A percentile compares a stretch with the other conserved stretches of the same genome.
These are phyloP conservation scores for Chrysoporthe cubensis DNA, from an alignment of 2,329 filamentous ascomycete genomes.

Conservation along the genomic window DNA sequence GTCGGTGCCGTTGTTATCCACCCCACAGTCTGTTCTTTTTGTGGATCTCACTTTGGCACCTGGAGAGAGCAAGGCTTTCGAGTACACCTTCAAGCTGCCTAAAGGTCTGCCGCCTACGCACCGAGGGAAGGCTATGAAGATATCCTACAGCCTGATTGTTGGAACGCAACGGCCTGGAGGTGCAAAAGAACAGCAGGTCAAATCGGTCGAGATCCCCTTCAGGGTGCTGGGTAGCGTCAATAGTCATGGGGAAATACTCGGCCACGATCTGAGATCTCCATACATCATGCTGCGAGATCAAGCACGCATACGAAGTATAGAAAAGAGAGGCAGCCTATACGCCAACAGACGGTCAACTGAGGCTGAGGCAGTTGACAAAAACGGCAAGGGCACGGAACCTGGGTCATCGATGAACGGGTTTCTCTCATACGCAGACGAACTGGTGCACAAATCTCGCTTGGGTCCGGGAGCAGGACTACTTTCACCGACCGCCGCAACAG, in stretches of 20 bases:
- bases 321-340: slow-evolving; percentile 37
- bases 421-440: slow-evolving; percentile 74
- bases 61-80: slow-evolving; percentile 85
- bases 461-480: slow-evolving; percentile 64
- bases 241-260: slow-evolving; percentile 81
- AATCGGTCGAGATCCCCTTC: slow-evolving; percentile 91
- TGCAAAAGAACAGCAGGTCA: slow-evolving; percentile 78
- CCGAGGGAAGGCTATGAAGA: slow-evolving; percentile 91
- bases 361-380: slow-evolving; percentile 28
- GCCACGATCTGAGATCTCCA: slow-evolving; percentile 92
- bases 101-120: slow-evolving; percentile 89
- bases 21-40: slow-evolving; percentile 93
- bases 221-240: slow-evolving; percentile 93
- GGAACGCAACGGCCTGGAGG: slow-evolving; percentile 87
- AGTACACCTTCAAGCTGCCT: slow-evolving; percentile 84
- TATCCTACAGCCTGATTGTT: slow-evolving; percentile 86
- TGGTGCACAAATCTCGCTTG: slow-evolving; percentile 64
- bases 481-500: slow-evolving; percentile 68
- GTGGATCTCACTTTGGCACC: slow-evolving; percentile 87
- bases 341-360: slow-evolving; percentile 24
- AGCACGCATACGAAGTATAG: slow-evolving; percentile 66
- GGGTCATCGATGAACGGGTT: slow-evolving; percentile 66
- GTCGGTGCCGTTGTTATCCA: slow-evolving; percentile 88
- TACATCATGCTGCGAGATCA: slow-evolving; percentile 88
- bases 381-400: slow-evolving; percentile 35